These are phyloP conservation scores for Larix sibirica DNA, from an alignment of 83 land plant genomes.

Conservation along the genomic window DNA sequence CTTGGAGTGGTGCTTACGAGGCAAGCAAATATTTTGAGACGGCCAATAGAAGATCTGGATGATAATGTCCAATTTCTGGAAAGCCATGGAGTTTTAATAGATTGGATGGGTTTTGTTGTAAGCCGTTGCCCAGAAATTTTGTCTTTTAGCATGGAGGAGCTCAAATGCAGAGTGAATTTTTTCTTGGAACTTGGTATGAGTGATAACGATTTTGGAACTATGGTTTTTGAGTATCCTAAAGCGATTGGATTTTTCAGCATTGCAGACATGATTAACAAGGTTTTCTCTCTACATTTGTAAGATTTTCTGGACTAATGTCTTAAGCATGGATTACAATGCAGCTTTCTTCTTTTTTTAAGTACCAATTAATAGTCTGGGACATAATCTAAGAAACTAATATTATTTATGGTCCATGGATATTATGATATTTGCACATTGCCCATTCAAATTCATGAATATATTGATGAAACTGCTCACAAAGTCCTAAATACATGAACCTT, in stretches of 20 bases:
- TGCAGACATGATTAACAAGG: slow-evolving; percentile 87
- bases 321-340: neutral
- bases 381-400: neutral
- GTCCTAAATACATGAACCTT: neutral
- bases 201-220: slow-evolving; percentile 80
- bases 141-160: slow-evolving; percentile 58
- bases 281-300: slow-evolving; percentile 20
- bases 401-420: neutral
- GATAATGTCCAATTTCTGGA: slow-evolving; percentile 57
- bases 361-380: neutral
- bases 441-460: neutral
- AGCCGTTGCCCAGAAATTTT: slow-evolving; percentile 73
- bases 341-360: neutral
- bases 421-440: no score
- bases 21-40: slow-evolving; percentile 40
- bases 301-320: slow-evolving; percentile 3
- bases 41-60: slow-evolving; percentile 50
- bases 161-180: slow-evolving; percentile 52
- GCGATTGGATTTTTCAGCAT: slow-evolving; percentile 68
- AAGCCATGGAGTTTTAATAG: slow-evolving; percentile 61
- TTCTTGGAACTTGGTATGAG: slow-evolving; percentile 73
- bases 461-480: neutral
- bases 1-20: slow-evolving; percentile 67
- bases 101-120: slow-evolving; percentile 90
- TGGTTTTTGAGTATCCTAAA: slow-evolving; percentile 91